Conservation (phyloP, 2,329 filamentous ascomycete species). For the Cryphonectria nitschkei region DNA sequence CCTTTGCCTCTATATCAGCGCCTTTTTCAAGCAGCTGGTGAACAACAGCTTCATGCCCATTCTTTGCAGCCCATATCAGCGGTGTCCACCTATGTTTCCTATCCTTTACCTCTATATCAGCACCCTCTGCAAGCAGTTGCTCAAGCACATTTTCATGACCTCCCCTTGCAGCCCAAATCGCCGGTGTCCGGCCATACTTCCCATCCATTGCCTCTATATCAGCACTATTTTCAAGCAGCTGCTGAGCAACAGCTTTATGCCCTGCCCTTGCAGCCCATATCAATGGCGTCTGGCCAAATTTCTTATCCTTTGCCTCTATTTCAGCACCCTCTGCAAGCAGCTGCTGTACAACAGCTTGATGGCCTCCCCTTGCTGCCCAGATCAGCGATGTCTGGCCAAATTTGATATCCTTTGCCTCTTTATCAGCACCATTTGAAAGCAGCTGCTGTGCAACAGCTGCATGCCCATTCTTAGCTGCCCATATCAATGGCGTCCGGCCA, state of each 20-base stretch:
- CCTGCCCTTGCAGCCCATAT: too few species aligned
- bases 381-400: too few species aligned
- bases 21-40: not conserved
- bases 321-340: not conserved
- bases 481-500: not conserved
- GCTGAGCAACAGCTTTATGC: not conserved
- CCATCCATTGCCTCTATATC: not conserved
- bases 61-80: too few species aligned
- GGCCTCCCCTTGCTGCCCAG: too few species aligned
- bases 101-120: not conserved
- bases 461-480: not conserved
- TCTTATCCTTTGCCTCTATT: not conserved
- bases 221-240: not conserved
- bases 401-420: not conserved
- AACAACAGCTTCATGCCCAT: not conserved
- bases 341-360: not conserved
- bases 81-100: not conserved
- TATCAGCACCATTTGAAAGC: not conserved
- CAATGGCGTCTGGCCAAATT: not conserved
- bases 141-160: not conserved
- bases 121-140: not conserved
- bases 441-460: not conserved
- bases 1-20: not conserved
- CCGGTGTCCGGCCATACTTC: too few species aligned
- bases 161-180: too few species aligned